A percentile compares a stretch with the other conserved stretches of the same genome.
Conservation (phyloP, 495 filamentous ascomycete genomes). For the Xylaria longipes region DNA sequence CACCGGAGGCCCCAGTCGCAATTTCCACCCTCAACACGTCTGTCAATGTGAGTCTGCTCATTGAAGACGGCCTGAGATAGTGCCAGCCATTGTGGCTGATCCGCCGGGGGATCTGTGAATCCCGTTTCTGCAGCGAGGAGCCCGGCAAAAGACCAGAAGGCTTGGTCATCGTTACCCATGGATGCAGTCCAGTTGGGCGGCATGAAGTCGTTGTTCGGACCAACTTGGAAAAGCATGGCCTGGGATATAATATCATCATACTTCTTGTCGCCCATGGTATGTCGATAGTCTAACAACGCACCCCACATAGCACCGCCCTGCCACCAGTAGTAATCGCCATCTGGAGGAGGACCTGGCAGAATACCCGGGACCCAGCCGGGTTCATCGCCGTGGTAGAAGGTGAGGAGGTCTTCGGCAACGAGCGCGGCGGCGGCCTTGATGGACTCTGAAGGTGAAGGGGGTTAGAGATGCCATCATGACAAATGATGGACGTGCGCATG, state of each 20-base stretch:
- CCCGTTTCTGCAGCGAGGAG: constrained; percentile 74
- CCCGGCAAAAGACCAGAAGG: constrained; percentile 74
- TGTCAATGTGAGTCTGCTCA: constrained; percentile 61
- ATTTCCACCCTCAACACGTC: constrained; percentile 61
- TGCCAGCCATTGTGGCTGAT: constrained; percentile 69
- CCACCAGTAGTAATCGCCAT: constrained; percentile 75
- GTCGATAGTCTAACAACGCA: constrained; percentile 66
- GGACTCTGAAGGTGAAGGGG: constrained; percentile 49
- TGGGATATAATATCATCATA: constrained; percentile 59
- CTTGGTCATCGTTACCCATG: constrained; percentile 77
- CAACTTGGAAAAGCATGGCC: constrained; percentile 62
- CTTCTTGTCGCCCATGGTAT: constrained; percentile 58
- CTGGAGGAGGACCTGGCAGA: constrained; percentile 53
- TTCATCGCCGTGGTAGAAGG: constrained; percentile 67
- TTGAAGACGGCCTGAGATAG: constrained; percentile 78
- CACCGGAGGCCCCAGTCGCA: constrained; percentile 78
- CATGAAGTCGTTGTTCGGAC: constrained; percentile 60
- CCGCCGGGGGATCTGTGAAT: constrained; percentile 62
- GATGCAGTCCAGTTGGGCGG: constrained; percentile 61
- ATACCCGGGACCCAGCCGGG: constrained; percentile 65
- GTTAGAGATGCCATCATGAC: constrained; percentile 9
- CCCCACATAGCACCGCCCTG: constrained; percentile 70
- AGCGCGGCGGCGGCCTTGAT: constrained; percentile 66
- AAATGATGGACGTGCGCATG: not conserved
- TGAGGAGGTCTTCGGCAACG: constrained; percentile 70